Base-by-base conservation (phyloP, 495 filamentous ascomycete species). In the Aspergillus steynii region DNA sequence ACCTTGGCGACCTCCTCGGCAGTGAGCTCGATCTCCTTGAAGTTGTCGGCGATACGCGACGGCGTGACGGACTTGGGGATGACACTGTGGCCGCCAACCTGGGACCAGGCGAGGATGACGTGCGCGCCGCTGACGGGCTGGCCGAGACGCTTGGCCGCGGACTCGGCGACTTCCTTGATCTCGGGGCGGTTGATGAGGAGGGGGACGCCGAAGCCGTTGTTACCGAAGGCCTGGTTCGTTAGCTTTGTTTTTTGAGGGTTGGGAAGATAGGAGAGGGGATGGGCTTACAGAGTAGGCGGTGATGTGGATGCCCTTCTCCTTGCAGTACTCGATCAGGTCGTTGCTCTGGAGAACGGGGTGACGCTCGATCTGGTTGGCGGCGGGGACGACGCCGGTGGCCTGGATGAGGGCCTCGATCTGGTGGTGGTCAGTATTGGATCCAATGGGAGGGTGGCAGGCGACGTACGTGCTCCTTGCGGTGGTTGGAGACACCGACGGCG, bases 401-500 rank as follows among this genome's bases (percentile, higher is more conserved):
- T 80, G 78, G 68, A 83, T 80, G 68, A 83, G 64, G 42, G 77
- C 76, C 68, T 83, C 79, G 65, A 83, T 74, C 77, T 80, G 29
- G 4, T 15, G 2, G 1, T 15, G 1, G 15, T 47, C n/a, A 37
- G 15, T 9, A 46, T 37, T 9, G 32, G 10, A 34, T 50, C 10
- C 4, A 49, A 49, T 7, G 9, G 34, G 34, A 7, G 8, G 8
- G 7, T 50, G 20, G 48, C 7, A 25, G 5, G 6, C 20, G 48
- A 74, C 77, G 29, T 68, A 80, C 77, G 65, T 81, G 74, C 50
- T 74, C 65, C 37, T 79, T 73, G 42, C 60, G 75, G 69, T 76
- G 77, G 77, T 82, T 83, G 61, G 80, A 83, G 31, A 83, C 80
- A 76, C 79, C 80, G 51, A 83, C 68, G 62, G 79, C 68, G 54